Percentiles rank a stretch among this genome's conserved stretches.
phyloP scores from a whole-genome alignment of 2,329 filamentous ascomycete genomes.

The Fusarium brevicatenulatum region DNA sequence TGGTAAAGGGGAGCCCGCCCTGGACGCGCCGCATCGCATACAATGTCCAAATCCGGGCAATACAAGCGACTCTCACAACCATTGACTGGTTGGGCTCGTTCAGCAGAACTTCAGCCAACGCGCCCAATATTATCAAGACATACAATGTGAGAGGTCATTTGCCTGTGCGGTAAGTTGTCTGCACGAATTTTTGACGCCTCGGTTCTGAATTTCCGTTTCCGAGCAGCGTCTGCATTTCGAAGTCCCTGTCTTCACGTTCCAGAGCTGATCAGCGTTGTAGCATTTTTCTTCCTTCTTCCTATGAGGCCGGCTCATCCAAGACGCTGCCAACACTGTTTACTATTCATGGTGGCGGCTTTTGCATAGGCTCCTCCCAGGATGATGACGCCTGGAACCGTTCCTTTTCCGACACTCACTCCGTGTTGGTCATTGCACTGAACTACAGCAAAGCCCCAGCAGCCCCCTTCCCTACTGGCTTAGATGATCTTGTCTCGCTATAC shows the following conservation, averaged over 20 bases:
- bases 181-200: neutral
- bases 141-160: neutral
- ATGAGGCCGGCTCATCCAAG: neutral
- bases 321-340: neutral
- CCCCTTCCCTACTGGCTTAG: neutral
- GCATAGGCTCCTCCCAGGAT: neutral
- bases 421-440: neutral
- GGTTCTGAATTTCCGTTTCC: too few species aligned
- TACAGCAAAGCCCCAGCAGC: neutral
- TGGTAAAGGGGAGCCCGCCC: neutral
- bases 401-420: neutral
- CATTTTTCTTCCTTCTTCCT: neutral
- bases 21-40: neutral
- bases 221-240: neutral
- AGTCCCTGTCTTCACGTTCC: neutral
- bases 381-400: neutral
- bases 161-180: neutral
- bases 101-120: neutral
- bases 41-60: neutral
- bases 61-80: neutral
- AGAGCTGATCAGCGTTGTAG: neutral
- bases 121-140: neutral
- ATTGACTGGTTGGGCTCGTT: neutral
- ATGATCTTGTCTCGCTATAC: neutral
- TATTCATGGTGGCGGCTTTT: neutral